Evolutionary conservation across 2,329 filamentous ascomycete genomes (phyloP).

Genomic region (Trichoderma hamatum): DNA sequence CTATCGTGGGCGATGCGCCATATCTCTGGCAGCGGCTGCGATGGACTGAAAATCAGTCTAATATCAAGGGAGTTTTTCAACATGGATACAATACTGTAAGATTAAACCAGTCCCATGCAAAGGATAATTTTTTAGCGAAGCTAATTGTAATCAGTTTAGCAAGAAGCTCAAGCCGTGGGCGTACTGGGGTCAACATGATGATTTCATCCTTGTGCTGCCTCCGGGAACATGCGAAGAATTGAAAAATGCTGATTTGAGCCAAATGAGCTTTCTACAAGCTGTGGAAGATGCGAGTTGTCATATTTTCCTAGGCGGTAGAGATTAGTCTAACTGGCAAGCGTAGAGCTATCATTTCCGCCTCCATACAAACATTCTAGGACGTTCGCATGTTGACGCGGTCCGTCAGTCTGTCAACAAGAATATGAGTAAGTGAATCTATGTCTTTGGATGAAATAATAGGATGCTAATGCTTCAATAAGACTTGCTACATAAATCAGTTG

Average conservation of each 20-base stretch:
- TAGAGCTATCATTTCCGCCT: slow-evolving; percentile 25
- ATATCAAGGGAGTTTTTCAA: slow-evolving; percentile 9
- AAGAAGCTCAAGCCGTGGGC: slow-evolving; percentile 17
- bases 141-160: slow-evolving; percentile 14
- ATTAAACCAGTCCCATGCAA: not conserved
- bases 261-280: slow-evolving; percentile 24
- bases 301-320: not conserved
- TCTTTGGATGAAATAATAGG: too few relatives aligned
- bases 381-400: slow-evolving; percentile 22
- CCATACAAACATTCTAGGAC: slow-evolving; percentile 20
- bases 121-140: not conserved
- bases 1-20: slow-evolving; percentile 21
- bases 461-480: not conserved
- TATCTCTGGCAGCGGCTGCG: slow-evolving; percentile 23
- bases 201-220: slow-evolving; percentile 22
- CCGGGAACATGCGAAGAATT: slow-evolving; percentile 19
- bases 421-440: slow-evolving; percentile 9
- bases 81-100: slow-evolving; percentile 17
- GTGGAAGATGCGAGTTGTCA: slow-evolving; percentile 17
- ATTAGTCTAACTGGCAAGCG: not conserved
- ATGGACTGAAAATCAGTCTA: slow-evolving; percentile 19
- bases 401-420: slow-evolving; percentile 26
- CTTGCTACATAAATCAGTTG: not conserved
- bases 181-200: slow-evolving; percentile 23
- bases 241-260: slow-evolving; percentile 9